Evolutionary conservation across 2,329 filamentous ascomycete genomes (phyloP).

Genomic region (Sclerotinia trifoliorum): DNA sequence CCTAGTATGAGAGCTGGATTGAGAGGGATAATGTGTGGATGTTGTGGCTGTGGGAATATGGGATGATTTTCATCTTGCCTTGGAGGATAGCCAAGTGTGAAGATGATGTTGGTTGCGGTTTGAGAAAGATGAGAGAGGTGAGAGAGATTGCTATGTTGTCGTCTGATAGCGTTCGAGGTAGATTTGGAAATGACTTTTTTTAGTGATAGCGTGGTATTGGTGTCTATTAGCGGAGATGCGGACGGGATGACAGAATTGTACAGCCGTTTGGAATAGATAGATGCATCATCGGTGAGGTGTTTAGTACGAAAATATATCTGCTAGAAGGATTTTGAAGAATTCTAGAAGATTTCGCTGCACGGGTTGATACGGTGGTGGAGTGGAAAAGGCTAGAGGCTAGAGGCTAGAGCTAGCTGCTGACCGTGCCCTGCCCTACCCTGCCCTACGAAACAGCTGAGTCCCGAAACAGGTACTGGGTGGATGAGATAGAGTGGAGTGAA

Average conservation of each 20-base stretch:
- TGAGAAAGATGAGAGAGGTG: constrained; percentile 18
- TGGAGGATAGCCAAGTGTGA: neutral
- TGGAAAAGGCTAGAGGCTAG: neutral
- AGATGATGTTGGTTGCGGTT: neutral
- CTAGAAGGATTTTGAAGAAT: constrained; percentile 9
- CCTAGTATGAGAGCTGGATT: neutral
- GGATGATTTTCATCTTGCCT: constrained; percentile 6
- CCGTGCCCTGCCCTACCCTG: constrained; percentile 11
- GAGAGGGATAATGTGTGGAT: neutral
- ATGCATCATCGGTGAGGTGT: neutral
- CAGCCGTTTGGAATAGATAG: constrained; percentile 16
- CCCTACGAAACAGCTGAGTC: constrained; percentile 15
- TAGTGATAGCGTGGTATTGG: neutral
- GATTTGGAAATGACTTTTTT: constrained; percentile 2
- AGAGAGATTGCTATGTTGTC: constrained; percentile 3
- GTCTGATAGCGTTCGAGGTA: constrained; percentile 1
- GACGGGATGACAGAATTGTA: constrained; percentile 4
- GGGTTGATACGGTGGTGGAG: constrained; percentile 1
- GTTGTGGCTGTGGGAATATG: constrained; percentile 12
- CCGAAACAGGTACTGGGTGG: constrained; percentile 16
- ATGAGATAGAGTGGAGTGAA: constrained; percentile 10
- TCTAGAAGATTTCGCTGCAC: constrained; percentile 3
- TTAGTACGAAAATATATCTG: constrained; percentile 3
- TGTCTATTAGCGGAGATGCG: neutral
- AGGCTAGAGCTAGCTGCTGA: constrained; percentile 4